Percentiles rank a stretch among this genome's conserved stretches.
Conservation (phyloP, 75 land plant species). For the Selaginella moellendorffii region DNA sequence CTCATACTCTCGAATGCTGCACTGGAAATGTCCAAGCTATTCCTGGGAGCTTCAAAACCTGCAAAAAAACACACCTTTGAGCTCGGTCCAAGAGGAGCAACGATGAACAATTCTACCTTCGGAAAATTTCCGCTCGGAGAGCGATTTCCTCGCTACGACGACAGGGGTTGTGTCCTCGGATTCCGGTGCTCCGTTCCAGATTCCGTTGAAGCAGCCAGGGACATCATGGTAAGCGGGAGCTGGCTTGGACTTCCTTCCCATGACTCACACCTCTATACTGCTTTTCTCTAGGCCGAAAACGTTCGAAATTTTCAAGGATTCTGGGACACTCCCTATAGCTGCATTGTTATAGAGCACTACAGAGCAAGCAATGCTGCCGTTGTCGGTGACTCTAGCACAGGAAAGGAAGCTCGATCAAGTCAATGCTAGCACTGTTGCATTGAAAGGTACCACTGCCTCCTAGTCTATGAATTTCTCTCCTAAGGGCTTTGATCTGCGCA, state of each 20-base stretch:
- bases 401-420: too few species aligned
- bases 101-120: neutral
- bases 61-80: conserved; percentile 17
- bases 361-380: too few species aligned
- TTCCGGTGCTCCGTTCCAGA: neutral
- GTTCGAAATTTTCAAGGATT: too few species aligned
- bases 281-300: too few species aligned
- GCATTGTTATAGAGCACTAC: too few species aligned
- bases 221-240: neutral
- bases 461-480: too few species aligned
- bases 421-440: too few species aligned
- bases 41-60: conserved; percentile 65
- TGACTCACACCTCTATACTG: too few species aligned
- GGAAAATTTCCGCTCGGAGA: neutral
- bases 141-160: neutral
- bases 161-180: neutral
- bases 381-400: too few species aligned
- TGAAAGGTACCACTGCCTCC: too few species aligned
- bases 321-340: too few species aligned
- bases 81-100: neutral
- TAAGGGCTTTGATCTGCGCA: too few species aligned
- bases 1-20: neutral
- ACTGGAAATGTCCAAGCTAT: conserved; percentile 40
- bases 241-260: neutral
- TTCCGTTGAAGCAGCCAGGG: neutral